Evolutionary conservation across 2,329 filamentous ascomycete species (phyloP), one percentile per base, ranked within the genome.

Genomic region (Fonsecaea monophora): DNA sequence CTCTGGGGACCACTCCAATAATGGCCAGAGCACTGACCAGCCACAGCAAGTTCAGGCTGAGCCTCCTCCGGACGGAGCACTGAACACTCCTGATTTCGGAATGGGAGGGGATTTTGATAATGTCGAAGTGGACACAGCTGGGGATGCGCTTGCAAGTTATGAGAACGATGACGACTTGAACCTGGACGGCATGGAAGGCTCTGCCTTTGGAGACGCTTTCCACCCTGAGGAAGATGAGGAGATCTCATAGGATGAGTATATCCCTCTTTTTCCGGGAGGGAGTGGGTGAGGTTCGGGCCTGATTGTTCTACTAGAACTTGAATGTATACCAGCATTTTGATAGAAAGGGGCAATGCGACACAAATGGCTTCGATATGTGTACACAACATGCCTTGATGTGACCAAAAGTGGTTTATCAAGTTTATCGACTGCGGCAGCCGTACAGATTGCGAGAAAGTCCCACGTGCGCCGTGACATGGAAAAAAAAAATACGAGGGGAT

Each of bases 181-280:
- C 70, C 76, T 84, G 50, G 86, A 85, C 8, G 90, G 89, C 69
- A 85, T 92, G 82, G 90, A 92, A 55, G 90, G 93, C 74, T 92
- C 89, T 40, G 92, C 91, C 1, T 95, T 95, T 80, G 92, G 91
- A 2, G 91, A 95, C 73, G 92, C 92, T 0, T 92, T 94, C 78
- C 90, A 93, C 70, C 82, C 82, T 15, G 83, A 83, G 55, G 82
- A 85, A 68, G 79, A 80, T 65, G 78, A 81, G 37, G 69, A 71
- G 12, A 70, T 71, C 48, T 69, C 67, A 34, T 72, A 68, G 59
- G n/a, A 35, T 53, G 42, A 61, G 63, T 32, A n/a, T 8, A 34
- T 38, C 18, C 45, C 45, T 50, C 25, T 34, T 25, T 55, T 34
- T 55, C 35, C 25, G 45, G 34, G 13, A 25, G 42, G 42, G 15